Base-by-base conservation (phyloP, 345 rosid genomes). In the Eucalyptus melliodora region DNA sequence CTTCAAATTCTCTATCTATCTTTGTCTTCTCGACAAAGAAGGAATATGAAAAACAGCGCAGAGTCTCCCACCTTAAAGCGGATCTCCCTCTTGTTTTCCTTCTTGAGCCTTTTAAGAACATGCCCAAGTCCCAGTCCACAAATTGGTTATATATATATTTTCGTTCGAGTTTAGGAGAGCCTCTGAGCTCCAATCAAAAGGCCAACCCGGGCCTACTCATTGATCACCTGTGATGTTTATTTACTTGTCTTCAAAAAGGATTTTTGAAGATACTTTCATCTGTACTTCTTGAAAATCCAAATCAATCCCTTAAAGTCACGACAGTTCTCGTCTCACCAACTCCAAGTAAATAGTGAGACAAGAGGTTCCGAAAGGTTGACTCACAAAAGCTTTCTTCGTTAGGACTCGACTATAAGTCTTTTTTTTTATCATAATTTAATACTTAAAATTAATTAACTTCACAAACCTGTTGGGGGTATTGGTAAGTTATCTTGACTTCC, bases 31-130 rank as follows among this genome's bases (percentile, higher is more conserved):
- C 2, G 0, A 53, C 1, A 19, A 19, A 53, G 1, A 8, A 2
- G 4, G 2, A 21, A 21, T 53, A 0, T 0, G 0, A 21, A 53
- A 2, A 2, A 53, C 2, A 21, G 26, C 26, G 0, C 2, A 0
- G 1, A 1, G 1, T 21, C 59, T 53, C 26, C 11, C 26, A 53
- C 11, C 1, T 53, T 4, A 21, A 0, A 7, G 26, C 0, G 5
- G 11, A 53, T 53, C 59, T 21, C 59, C 10, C 26, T 53, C 5
- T 2, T 53, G 4, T 53, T 53, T 53, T 2, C 0, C 59, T 53
- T 1, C 5, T 53, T 21, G 11, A 53, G 10, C 11, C 2, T 60
- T 26, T 6, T 5, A 6, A 26, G 4, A 30, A 62, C 5, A 1
- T 62, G 0, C 9, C 4, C 1, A 30, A 3, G 9, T 30, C 7